Evolutionary conservation across 2,329 filamentous ascomycete genomes (phyloP).

Genomic region (Penicillium sp.): DNA sequence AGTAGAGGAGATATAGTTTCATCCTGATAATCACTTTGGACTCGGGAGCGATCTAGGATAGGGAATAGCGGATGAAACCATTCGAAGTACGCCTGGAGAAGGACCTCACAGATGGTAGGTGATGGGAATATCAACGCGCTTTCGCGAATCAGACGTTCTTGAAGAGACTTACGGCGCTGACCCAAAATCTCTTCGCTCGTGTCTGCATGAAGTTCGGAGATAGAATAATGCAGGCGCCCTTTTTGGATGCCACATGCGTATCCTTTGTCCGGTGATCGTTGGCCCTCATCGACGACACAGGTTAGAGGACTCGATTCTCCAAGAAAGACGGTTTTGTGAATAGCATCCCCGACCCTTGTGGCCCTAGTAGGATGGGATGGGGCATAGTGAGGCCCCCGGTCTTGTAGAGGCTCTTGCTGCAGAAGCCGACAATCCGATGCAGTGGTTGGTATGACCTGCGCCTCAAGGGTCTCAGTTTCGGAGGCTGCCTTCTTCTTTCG

Average conservation of each 20-base stretch:
- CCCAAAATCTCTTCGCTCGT: conserved; percentile 29
- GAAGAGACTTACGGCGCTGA: conserved; percentile 40
- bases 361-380: conserved; percentile 7
- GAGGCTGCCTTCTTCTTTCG: conserved; percentile 28
- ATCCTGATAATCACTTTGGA: conserved; percentile 49
- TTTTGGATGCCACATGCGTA: conserved; percentile 43
- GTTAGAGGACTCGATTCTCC: conserved; percentile 58
- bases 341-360: conserved; percentile 16
- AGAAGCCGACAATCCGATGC: neutral
- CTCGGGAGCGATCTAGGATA: conserved; percentile 56
- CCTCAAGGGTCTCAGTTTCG: neutral
- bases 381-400: conserved; percentile 15
- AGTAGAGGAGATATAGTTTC: conserved; percentile 57
- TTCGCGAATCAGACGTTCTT: conserved; percentile 47
- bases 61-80: conserved; percentile 66
- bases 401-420: conserved; percentile 10
- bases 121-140: conserved; percentile 57
- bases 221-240: conserved; percentile 46
- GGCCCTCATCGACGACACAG: conserved; percentile 54
- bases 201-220: conserved; percentile 34
- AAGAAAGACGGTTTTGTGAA: conserved; percentile 49
- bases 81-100: conserved; percentile 60
- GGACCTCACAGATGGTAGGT: conserved; percentile 48
- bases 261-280: conserved; percentile 36
- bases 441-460: neutral